Evolutionary conservation across 2,329 filamentous ascomycete genomes (phyloP).

Genomic region (Apiospora pterosperma): DNA sequence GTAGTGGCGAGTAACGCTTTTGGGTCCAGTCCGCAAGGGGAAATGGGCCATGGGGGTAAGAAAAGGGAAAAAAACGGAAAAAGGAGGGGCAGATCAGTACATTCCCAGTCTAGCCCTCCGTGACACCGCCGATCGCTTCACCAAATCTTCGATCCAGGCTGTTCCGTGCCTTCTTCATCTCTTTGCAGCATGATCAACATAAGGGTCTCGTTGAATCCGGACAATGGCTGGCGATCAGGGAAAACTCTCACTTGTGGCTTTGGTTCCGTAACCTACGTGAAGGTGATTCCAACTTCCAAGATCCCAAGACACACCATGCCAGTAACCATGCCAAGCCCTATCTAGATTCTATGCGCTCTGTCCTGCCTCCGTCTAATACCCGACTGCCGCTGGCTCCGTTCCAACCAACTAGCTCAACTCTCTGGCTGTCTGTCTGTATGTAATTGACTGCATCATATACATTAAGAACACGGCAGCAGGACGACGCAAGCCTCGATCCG

Average conservation of each 20-base stretch:
- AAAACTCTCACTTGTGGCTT: not conserved
- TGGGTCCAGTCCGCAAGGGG: not conserved
- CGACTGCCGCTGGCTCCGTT: not conserved
- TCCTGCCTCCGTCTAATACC: not conserved
- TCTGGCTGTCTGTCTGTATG: not conserved
- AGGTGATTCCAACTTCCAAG: no score
- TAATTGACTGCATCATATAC: not conserved
- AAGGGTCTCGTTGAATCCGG: not conserved
- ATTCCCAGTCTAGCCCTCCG: not conserved
- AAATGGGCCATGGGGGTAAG: not conserved
- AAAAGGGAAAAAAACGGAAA: not conserved
- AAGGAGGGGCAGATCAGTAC: not conserved
- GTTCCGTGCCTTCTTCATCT: not conserved
- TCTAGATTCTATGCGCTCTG: no score
- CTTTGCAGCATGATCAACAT: not conserved
- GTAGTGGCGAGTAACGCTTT: not conserved
- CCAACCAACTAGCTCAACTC: not conserved
- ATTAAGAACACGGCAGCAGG: no score
- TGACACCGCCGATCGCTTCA: not conserved
- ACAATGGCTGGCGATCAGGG: not conserved
- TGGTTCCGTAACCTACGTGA: not conserved
- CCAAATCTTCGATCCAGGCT: conserved; percentile 1
- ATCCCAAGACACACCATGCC: no score
- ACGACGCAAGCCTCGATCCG: not conserved
- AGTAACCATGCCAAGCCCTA: not conserved